These are phyloP conservation scores for Apium graveolens DNA, from an alignment of 129 eudicot species.

Conservation along the genomic window DNA sequence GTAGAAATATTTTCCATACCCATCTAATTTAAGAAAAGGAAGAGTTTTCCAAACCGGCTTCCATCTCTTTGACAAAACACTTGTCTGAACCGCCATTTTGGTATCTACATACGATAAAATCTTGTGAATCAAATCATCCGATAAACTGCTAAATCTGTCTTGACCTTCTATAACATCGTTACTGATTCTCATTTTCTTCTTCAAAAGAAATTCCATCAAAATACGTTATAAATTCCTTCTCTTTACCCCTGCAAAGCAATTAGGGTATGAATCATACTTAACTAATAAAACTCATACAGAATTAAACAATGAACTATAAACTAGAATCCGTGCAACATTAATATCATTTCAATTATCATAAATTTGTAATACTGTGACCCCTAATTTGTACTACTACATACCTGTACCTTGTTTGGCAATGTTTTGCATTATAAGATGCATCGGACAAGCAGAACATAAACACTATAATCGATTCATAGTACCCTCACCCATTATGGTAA, in stretches of 20 bases:
- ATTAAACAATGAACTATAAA: not conserved
- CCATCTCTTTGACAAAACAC: not conserved
- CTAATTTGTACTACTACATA: too few species aligned
- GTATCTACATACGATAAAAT: not conserved
- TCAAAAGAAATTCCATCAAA: not conserved
- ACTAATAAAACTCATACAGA: not conserved
- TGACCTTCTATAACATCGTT: not conserved
- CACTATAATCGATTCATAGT: too few species aligned
- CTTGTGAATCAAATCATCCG: not conserved
- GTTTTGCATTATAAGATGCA: not conserved
- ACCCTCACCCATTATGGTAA: too few species aligned
- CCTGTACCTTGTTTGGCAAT: not conserved
- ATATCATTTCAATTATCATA: not conserved
- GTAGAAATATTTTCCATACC: not conserved
- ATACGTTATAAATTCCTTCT: not conserved
- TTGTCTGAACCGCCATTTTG: not conserved
- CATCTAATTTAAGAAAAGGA: not conserved
- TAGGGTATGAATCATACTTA: not conserved
- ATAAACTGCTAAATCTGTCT: not conserved
- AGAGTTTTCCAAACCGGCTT: constrained; percentile 2
- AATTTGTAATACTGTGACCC: too few species aligned
- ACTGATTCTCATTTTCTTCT: not conserved
- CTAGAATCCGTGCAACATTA: not conserved
- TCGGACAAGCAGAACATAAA: not conserved
- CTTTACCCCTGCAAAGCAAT: not conserved